Base-by-base conservation (phyloP, 2,329 filamentous ascomycete genomes). In the Zymoseptoria brevis region DNA sequence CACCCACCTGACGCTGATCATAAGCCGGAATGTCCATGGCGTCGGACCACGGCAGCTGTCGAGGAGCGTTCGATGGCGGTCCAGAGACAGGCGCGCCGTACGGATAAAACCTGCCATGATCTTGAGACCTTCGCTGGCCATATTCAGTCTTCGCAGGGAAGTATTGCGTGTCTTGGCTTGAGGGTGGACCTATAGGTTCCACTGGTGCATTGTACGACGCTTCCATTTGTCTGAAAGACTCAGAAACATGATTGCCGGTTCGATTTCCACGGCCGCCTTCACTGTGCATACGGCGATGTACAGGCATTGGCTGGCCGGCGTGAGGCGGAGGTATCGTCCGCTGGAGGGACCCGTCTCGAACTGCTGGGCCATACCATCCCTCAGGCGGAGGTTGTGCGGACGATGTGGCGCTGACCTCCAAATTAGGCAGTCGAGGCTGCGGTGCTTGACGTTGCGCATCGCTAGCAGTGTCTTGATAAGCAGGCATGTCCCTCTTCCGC, bases 221-320 rank as follows among this genome's bases (percentile, higher is more conserved):
- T 41, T 66, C 64, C 0, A 63, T 58, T 6, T 66, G 66, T 35
- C 62, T 54, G 57, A 68, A 69, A 48, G 67, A 63, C 53, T 68
- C 65, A 9, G 66, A 65, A 7, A 68, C 61, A 19, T 56, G 60
- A 7, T 60, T 60, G 3, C 63, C 45, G 51, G 54, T 26, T 52
- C 63, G 9, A 55, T 57, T 48, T 9, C 30, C 51, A 57, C 50
- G 4, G 53, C 57, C 24, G 7, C 66, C 62, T 9, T 61, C 58
- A 45, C 65, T 68, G 50, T 69, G 67, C 9, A 68, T 59, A 50
- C 60, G 53, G 24, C 66, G 56, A 35, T 60, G 65, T 13, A 60
- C 60, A 2, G 58, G 60, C 22, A 57, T 41, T 13, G 53, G 53
- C 35, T 45, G 35, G 48, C 26, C 51, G 4, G n/a, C 22, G n/a